phyloP scores from a whole-genome alignment of 371 early-diverging fungal species.

The Mortierella polycephala region DNA sequence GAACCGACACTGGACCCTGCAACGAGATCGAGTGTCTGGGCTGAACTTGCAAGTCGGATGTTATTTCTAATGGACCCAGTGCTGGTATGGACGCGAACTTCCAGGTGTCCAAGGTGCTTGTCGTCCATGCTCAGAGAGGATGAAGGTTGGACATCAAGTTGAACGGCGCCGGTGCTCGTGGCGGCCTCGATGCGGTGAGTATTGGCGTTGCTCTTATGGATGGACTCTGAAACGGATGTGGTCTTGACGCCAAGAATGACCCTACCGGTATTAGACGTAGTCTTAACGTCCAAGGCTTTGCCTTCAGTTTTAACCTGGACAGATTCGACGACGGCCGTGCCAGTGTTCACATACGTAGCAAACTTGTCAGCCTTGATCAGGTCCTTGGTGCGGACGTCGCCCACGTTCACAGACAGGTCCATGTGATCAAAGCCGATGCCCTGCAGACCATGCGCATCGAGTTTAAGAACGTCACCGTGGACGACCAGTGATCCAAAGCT shows the following conservation, averaged over 20 bases:
- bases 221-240: not conserved
- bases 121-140: not conserved
- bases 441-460: constrained; percentile 6
- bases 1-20: constrained; percentile 13
- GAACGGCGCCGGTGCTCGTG: constrained; percentile 17
- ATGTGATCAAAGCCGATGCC: constrained; percentile 21
- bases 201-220: not conserved
- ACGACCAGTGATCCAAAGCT: constrained; percentile 11
- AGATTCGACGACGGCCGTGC: constrained; percentile 11
- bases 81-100: constrained; percentile 2
- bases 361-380: constrained; percentile 12
- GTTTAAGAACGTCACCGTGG: constrained; percentile 11
- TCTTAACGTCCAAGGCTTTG: constrained; percentile 20
- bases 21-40: constrained; percentile 13
- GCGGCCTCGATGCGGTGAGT: constrained; percentile 8
- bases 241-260: constrained; percentile 10
- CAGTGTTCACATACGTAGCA: constrained; percentile 3
- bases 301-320: constrained; percentile 11
- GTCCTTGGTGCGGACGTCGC: constrained; percentile 4
- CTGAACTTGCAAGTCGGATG: constrained; percentile 6
- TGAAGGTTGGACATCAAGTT: constrained; percentile 6
- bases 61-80: constrained; percentile 13
- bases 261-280: constrained; percentile 1
- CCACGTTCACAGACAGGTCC: constrained; percentile 7
- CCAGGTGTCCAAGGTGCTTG: constrained; percentile 23